Evolutionary conservation across 352 stramenopile species (phyloP), one percentile per base, ranked within the genome.

Genomic region (Globisporangium nunn): DNA sequence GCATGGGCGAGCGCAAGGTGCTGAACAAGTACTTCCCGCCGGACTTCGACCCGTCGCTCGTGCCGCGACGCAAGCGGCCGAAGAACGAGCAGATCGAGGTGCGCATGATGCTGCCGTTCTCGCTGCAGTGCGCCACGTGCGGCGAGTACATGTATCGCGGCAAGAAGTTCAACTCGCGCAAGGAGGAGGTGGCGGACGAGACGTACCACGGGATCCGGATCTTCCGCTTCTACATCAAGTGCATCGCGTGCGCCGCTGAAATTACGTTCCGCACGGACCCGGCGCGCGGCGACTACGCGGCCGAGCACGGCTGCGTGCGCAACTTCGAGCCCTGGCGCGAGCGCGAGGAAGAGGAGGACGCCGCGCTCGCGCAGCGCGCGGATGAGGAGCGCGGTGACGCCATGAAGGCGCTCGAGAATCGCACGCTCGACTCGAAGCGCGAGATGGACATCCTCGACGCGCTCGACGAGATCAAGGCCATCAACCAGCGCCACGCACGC

Each of bases 21-120:
- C 76, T 99, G 30, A 99, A 99, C 85, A 99, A 99, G 75, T 99
- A 99, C 79, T 98, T 99, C 79, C 96, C 96, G 11, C 85, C 96
- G 64, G 96, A 99, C 77, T 99, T 99, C 70, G 97, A 99, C 83
- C 96, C 96, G 54, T 89, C 85, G 59, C 81, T 98, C 50, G 84
- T 99, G 52, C 96, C 95, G 7, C 78, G 88, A 10, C 81, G 86
- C 31, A 98, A 98, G 71, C 94, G 91, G 31, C 84, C 88, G 43
- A 93, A 96, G 71, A 98, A 98, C 67, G 93, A 98, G 81, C 93
- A 97, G 64, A 87, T 98, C 12, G 86, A 96, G 60, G 93, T 99
- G 47, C 96, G 97, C 41, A 99, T 99, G 96, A 99, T 99, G 97
- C 78, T 99, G 49, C 97, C 97, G 39, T 99, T 99, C 77, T 97